A percentile compares a stretch with the other conserved stretches of the same genome.
These are phyloP conservation scores for Hanseniaspora clermontiae DNA, from an alignment of 805 yeast genomes.

Conservation along the genomic window DNA sequence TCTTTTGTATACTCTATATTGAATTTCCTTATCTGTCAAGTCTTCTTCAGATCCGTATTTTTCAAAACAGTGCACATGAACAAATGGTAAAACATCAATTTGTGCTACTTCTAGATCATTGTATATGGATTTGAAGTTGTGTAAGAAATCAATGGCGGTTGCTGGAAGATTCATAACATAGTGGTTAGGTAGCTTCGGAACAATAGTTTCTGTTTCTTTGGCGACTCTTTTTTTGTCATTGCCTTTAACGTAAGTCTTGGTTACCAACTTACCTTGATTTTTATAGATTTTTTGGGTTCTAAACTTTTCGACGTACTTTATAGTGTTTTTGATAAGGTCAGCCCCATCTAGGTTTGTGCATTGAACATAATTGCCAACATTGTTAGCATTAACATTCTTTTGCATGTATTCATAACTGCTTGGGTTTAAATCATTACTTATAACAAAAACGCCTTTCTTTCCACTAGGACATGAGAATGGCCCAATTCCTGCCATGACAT, in stretches of 20 bases:
- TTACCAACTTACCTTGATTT: slow-evolving; percentile 28
- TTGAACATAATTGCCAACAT: slow-evolving; percentile 44
- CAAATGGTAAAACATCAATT: slow-evolving; percentile 47
- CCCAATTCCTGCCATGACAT: slow-evolving; percentile 97
- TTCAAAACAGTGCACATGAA: slow-evolving; percentile 87
- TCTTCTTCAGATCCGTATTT: slow-evolving; percentile 62
- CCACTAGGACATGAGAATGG: slow-evolving; percentile 97
- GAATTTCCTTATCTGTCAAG: slow-evolving; percentile 56
- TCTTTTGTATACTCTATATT: slow-evolving; percentile 49
- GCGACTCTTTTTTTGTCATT: slow-evolving; percentile 22
- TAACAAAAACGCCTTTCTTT: slow-evolving; percentile 60
- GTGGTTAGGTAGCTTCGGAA: slow-evolving; percentile 51
- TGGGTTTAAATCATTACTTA: slow-evolving; percentile 91
- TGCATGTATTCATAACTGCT: slow-evolving; percentile 61
- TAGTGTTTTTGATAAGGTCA: slow-evolving; percentile 49
- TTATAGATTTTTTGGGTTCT: slow-evolving; percentile 13
- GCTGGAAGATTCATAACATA: slow-evolving; percentile 96
- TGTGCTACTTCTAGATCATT: slow-evolving; percentile 28
- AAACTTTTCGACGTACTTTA: slow-evolving; percentile 29
- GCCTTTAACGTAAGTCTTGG: slow-evolving; percentile 30
- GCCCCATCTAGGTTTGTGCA: slow-evolving; percentile 73
- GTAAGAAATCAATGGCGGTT: slow-evolving; percentile 70
- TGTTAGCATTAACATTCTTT: slow-evolving; percentile 52
- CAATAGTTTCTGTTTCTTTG: slow-evolving; percentile 20
- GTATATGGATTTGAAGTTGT: slow-evolving; percentile 66